These are phyloP conservation scores for Ophiostoma sp. DNA, from an alignment of 2,329 filamentous ascomycete genomes.

Conservation along the genomic window DNA sequence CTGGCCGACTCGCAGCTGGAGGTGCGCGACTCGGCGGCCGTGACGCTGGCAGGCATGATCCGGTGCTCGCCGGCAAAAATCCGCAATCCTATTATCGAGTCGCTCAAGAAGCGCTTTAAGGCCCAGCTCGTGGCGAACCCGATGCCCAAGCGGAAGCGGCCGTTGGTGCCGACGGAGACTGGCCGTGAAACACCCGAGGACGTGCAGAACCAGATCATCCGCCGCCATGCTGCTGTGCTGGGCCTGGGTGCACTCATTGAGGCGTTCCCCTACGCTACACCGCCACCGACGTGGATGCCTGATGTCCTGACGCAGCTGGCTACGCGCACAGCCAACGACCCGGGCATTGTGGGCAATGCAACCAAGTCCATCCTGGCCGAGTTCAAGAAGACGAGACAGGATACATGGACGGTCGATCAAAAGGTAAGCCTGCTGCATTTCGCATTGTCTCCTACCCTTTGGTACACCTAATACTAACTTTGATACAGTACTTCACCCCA, in stretches of 20 bases:
- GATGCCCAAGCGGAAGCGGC: slow-evolving; percentile 64
- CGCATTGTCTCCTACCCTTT: not conserved
- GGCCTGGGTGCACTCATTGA: slow-evolving; percentile 87
- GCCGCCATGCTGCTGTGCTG: slow-evolving; percentile 82
- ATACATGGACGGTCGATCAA: slow-evolving; percentile 96
- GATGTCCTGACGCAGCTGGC: slow-evolving; percentile 83
- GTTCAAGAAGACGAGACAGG: slow-evolving; percentile 98
- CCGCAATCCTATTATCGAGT: slow-evolving; percentile 68
- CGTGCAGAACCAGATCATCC: slow-evolving; percentile 69
- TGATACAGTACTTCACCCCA: slow-evolving; percentile 65
- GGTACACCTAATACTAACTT: not conserved
- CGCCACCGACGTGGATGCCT: slow-evolving; percentile 89
- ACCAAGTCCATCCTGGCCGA: slow-evolving; percentile 91
- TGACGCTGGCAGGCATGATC: slow-evolving; percentile 95
- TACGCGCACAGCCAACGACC: slow-evolving; percentile 76
- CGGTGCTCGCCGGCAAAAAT: slow-evolving; percentile 81
- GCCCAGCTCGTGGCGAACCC: slow-evolving; percentile 74
- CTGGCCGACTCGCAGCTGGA: slow-evolving; percentile 86
- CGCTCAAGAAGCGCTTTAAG: slow-evolving; percentile 75
- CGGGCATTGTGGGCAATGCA: slow-evolving; percentile 89
- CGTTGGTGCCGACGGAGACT: not conserved
- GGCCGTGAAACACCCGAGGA: slow-evolving; percentile 44
- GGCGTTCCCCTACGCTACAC: slow-evolving; percentile 92
- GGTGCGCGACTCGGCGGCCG: slow-evolving; percentile 86
- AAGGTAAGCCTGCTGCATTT: slow-evolving; percentile 57